These are phyloP conservation scores for Phytophthora capsici DNA, from an alignment of 352 stramenopile genomes.

Conservation along the genomic window DNA sequence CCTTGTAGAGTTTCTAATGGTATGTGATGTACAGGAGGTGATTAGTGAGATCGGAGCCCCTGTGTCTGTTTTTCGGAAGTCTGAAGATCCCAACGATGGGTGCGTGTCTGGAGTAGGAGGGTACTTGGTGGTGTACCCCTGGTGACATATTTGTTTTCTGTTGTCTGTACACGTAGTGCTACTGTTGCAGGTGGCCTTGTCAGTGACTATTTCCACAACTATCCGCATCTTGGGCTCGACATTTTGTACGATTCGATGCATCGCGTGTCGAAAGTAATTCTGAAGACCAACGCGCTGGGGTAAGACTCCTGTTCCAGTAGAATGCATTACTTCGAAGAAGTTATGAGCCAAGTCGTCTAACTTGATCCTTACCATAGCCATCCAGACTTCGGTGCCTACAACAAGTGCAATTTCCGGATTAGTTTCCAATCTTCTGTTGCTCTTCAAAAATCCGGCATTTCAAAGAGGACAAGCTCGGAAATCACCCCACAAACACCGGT, in stretches of 20 bases:
- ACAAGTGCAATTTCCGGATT: conserved; percentile 87
- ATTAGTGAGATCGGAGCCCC: conserved; percentile 79
- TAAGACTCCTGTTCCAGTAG: conserved; percentile 20
- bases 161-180: conserved; percentile 38
- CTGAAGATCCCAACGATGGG: conserved; percentile 73
- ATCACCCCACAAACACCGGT: conserved; percentile 79
- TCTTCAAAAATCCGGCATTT: conserved; percentile 53
- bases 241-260: conserved; percentile 81
- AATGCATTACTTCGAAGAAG: no score
- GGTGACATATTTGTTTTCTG: conserved; percentile 9
- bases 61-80: conserved; percentile 81
- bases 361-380: conserved; percentile 47
- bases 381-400: conserved; percentile 80
- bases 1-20: neutral
- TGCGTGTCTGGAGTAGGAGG: conserved; percentile 19
- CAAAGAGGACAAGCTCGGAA: conserved; percentile 49
- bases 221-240: conserved; percentile 80
- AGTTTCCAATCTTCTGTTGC: conserved; percentile 52
- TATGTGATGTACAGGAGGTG: conserved; percentile 51
- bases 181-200: conserved; percentile 61
- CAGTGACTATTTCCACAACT: conserved; percentile 88
- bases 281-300: conserved; percentile 84
- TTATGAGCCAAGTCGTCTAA: no score
- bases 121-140: neutral
- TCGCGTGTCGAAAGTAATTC: conserved; percentile 74